Base-by-base conservation (phyloP, 1,139 yeast genomes). In the Blastobotrys ciferrii region DNA sequence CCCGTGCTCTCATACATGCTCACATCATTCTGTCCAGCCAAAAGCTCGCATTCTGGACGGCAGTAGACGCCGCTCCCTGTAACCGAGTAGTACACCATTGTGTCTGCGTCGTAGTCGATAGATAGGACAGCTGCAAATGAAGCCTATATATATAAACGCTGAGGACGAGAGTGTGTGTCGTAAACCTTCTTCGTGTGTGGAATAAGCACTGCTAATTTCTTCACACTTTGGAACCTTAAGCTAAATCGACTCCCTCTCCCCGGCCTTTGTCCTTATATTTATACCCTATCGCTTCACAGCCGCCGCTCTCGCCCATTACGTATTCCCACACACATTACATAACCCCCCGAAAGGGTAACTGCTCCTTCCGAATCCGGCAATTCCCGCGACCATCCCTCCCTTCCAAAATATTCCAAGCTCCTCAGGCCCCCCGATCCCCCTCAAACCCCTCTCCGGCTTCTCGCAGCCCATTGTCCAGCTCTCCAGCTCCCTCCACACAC, bases 11-110 rank as follows among this genome's bases (percentile, higher is more conserved):
- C 69, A 20, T 75, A 71, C 57, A 79, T 18, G 11, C n/a, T 36
- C 4, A 45, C 39, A 23, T 14, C 25, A 11, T 12, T 14, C 32
- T 45, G 43, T n/a, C 35, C 13, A 7, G 25, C 19, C 4, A 14
- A 9, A 11, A 43, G 30, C 4, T 33, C 31, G 66, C 89, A 84
- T 60, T 80, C 84, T 2, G 91, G 89, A 50, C 87, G 77, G 58
- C 89, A 84, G 50, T 77, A 76, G 25, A 59, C 55, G n/a, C 39
- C 39, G 17, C 44, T 39, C 3, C 49, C 46, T 11, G 46, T 43
- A 37, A 43, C 39, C 17, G 40, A 35, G 36, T 44, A 47, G 14
- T 6, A 23, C 9, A 23, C 28, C 28, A 23, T 23, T 23, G 9
- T n/a, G n/a, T n/a, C n/a, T n/a, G n/a, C n/a, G n/a, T n/a, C n/a